Conservation (phyloP, 106 monocot genomes). For the Allium fistulosum region DNA sequence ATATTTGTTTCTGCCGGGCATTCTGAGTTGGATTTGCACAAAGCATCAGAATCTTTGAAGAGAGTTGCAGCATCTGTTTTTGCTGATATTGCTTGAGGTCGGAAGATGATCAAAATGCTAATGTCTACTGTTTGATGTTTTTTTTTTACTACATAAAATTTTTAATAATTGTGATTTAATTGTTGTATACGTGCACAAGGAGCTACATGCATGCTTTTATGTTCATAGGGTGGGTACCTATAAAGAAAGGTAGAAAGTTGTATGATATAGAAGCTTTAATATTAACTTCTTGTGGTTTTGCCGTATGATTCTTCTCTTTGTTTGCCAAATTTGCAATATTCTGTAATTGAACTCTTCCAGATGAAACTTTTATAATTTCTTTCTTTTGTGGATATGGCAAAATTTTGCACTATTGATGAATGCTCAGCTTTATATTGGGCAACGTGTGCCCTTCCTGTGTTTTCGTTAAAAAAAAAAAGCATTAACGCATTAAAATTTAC, state of each 20-base stretch:
- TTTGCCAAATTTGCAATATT: no score
- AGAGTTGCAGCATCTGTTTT: conserved; percentile 38
- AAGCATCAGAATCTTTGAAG: conserved; percentile 37
- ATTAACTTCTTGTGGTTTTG: background rate
- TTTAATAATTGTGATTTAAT: background rate
- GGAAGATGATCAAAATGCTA: background rate
- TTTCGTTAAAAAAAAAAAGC: no score
- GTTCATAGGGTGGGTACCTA: background rate
- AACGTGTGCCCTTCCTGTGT: no score
- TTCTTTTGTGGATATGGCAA: no score
- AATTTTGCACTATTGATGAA: no score
- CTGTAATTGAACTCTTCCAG: no score
- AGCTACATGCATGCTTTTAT: background rate
- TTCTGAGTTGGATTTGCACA: conserved; percentile 33
- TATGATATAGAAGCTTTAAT: background rate
- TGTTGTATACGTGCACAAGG: background rate
- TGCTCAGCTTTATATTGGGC: no score
- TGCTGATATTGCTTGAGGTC: conserved; percentile 13
- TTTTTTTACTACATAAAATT: background rate
- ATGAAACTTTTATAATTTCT: no score
- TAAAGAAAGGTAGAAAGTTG: background rate
- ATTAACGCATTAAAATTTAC: no score
- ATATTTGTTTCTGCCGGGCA: conserved; percentile 57
- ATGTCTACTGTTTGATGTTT: background rate
- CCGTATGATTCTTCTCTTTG: background rate